Base-by-base conservation (phyloP, 2,329 filamentous ascomycete genomes). In the Penicillium glabrum region DNA sequence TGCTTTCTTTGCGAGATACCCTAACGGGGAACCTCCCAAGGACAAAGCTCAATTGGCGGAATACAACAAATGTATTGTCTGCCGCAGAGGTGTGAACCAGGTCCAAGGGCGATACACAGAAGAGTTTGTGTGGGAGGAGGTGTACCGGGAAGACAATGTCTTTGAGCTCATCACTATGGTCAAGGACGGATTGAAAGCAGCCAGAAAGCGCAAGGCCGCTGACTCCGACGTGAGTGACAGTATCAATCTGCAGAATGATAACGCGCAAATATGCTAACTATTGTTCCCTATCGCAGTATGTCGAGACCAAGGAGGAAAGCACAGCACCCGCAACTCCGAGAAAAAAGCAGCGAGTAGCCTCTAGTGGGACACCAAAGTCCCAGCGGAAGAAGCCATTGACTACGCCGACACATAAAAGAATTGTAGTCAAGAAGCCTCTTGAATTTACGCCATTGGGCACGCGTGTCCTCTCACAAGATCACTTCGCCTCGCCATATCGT, bases 361-460 rank as follows among this genome's bases (percentile, higher is more conserved):
- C 69, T 41, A 73, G 71, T 51, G 72, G 70, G 21, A 80, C 76
- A n/a, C 77, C 75, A 11, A 76, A 75, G 50, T 75, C 74, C 41
- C 69, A 71, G 58, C 74, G 74, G 33, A 73, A 71, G 53, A 78
- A 77, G 58, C 54, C 72, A 7, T 80, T 87, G 55, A 77, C 79
- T 3, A 89, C 86, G 0, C 86, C 86, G 19, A 85, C 83, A 27
- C 83, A 89, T 64, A 89, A 87, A 67, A 82, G 82, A 59, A 86
- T 91, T 39, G 76, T 90, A 39, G 79, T 93, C 43, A 96, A 96
- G 72, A 96, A 93, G 68, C 89, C 91, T 5, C 84, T 99, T 35
- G 93, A 97, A 69, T 98, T 98, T 68, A 99, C 95, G 0, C 95
- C 95, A 0, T 79, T 99, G n/a, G 92, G 91, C 7, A 97, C 91